Evolutionary conservation across 805 yeast species (phyloP), one percentile per base, ranked within the genome.

Genomic region (Wickerhamiella azyma): DNA sequence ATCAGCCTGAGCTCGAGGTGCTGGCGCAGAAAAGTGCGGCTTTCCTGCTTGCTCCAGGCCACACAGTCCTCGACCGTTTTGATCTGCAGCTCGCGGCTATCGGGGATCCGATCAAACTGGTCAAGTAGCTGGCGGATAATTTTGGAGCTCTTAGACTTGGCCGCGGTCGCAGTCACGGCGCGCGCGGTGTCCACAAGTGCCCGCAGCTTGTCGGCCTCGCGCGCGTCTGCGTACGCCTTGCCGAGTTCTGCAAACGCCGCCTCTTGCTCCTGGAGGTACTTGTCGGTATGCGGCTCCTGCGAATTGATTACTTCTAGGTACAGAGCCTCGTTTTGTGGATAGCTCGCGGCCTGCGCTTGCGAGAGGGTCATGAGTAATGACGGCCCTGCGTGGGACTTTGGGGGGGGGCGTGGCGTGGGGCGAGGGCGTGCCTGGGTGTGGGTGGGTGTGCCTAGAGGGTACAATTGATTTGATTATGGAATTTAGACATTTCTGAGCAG

Each of bases 131-230:
- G 71, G 56, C 80, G 81, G 54, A 89, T 79, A 47, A 89, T 82
- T 62, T 89, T 92, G 17, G 97, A 94, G 8, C 94, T 82, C 64
- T 92, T 92, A 13, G 96, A 83, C 66, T 92, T 92, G 40, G 97
- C 96, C 58, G 84, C 77, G 29, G 75, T 74, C 46, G 79, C 75
- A 70, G 86, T 79, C n/a, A 79, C 74, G 8, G 65, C 67, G 55
- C 92, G 75, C 0, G 94, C 79, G 36, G 75, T 70, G 10, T 76
- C 69, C 33, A 92, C 76, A 56, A 92, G 75, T 35, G 65, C 66
- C 14, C 70, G 66, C 39, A 92, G 70, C 53, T 77, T 72, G 4
- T 64, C 68, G 21, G 71, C 66, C 40, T 77, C 66, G 10, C 51
- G 58, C 29, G 68, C 65, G 2, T 61, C 61, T 48, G 76, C 74